These are phyloP conservation scores for Malassezia psittaci DNA, from an alignment of 1,284 basidiomycete species.

Conservation along the genomic window DNA sequence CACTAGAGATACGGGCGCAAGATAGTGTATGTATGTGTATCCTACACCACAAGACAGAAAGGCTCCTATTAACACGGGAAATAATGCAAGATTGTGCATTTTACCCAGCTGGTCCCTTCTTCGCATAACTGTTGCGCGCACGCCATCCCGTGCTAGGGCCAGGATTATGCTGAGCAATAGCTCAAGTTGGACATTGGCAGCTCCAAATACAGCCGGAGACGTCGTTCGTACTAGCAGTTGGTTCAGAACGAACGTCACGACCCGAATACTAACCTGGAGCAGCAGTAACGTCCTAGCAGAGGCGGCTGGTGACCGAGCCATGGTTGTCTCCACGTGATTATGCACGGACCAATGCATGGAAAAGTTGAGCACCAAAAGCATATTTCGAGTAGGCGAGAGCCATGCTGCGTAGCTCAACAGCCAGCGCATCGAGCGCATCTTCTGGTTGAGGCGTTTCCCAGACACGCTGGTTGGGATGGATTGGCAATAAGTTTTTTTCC, in stretches of 20 bases:
- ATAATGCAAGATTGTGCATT: slow-evolving; percentile 34
- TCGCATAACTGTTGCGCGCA: slow-evolving; percentile 48
- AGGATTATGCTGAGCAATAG: slow-evolving; percentile 76
- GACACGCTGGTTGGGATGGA: background rate
- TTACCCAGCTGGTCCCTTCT: background rate
- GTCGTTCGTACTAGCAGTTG: slow-evolving; percentile 74
- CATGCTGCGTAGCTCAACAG: slow-evolving; percentile 7
- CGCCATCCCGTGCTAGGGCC: slow-evolving; percentile 81
- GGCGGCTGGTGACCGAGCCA: slow-evolving; percentile 22
- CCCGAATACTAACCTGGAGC: slow-evolving; percentile 70
- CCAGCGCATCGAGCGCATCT: slow-evolving; percentile 4
- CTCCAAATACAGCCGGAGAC: slow-evolving; percentile 74
- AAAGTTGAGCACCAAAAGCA: slow-evolving; percentile 9
- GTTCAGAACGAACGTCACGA: slow-evolving; percentile 78
- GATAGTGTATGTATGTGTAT: slow-evolving; percentile 18
- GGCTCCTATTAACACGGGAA: slow-evolving; percentile 30
- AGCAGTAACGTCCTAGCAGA: slow-evolving; percentile 70
- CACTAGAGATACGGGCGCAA: slow-evolving; percentile 24
- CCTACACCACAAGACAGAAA: slow-evolving; percentile 20
- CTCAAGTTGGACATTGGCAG: slow-evolving; percentile 75
- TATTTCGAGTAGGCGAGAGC: slow-evolving; percentile 4
- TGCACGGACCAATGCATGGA: slow-evolving; percentile 1
- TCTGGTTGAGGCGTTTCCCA: background rate
- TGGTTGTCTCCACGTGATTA: background rate
- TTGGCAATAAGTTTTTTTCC: background rate